Conservation (phyloP, 768 basidiomycete species). For the Russula compacta region DNA sequence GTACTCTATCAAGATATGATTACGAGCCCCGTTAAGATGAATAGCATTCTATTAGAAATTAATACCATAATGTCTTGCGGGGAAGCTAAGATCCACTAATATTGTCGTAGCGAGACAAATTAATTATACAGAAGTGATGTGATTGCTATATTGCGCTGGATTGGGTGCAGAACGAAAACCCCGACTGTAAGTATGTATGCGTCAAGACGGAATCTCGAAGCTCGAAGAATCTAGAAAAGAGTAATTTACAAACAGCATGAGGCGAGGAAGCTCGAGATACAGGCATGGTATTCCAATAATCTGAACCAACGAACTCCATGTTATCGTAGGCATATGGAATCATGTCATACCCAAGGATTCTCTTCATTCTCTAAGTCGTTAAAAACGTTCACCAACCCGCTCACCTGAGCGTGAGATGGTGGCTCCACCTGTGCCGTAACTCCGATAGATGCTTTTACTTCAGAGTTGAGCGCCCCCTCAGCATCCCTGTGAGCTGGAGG, state of each 20-base stretch:
- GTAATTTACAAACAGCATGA: not conserved
- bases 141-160: too few species aligned
- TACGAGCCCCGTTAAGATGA: too few species aligned
- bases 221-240: not conserved
- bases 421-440: constrained; percentile 28
- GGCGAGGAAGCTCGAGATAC: not conserved
- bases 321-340: not conserved
- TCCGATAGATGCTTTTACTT: constrained; percentile 17
- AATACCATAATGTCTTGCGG: too few species aligned
- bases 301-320: not conserved
- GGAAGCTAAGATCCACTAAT: too few species aligned
- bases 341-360: constrained; percentile 50
- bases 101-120: too few species aligned
- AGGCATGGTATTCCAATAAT: not conserved
- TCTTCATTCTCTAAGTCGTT: constrained; percentile 33
- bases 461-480: not conserved
- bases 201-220: too few species aligned
- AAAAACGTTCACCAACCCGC: constrained; percentile 25
- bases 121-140: too few species aligned
- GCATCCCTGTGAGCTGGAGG: not conserved
- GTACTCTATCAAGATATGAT: too few species aligned
- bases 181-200: too few species aligned
- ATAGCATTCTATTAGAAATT: too few species aligned
- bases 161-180: too few species aligned
- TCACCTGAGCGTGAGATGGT: constrained; percentile 33